Evolutionary conservation across 2,329 filamentous ascomycete genomes (phyloP).

Genomic region (Colletotrichum endophyticum): DNA sequence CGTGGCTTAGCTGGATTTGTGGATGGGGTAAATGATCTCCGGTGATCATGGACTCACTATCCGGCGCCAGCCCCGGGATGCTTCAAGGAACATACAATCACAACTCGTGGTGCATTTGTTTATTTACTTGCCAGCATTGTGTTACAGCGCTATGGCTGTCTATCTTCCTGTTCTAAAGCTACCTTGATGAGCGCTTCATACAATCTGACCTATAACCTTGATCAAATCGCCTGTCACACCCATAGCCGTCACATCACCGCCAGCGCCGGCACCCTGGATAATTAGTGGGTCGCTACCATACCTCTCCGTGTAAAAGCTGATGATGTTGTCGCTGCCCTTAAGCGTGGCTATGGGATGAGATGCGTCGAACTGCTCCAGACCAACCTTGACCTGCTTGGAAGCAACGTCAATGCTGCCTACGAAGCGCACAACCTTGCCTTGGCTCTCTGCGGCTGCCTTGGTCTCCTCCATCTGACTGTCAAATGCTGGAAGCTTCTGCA

Average conservation of each 20-base stretch:
- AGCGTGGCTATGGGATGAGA: constrained; percentile 91
- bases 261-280: constrained; percentile 92
- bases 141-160: background rate
- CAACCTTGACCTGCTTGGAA: constrained; percentile 86
- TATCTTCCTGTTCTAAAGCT: background rate
- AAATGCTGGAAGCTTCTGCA: constrained; percentile 79
- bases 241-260: constrained; percentile 96
- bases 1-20: constrained; percentile 11
- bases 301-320: constrained; percentile 96
- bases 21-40: background rate
- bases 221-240: constrained; percentile 93
- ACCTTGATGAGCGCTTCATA: constrained; percentile 32
- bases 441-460: constrained; percentile 82
- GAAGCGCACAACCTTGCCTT: constrained; percentile 92
- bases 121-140: background rate
- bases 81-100: background rate
- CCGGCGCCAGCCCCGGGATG: background rate
- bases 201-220: constrained; percentile 81
- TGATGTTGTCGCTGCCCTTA: constrained; percentile 98
- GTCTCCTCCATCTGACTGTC: constrained; percentile 89
- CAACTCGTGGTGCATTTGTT: background rate
- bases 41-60: background rate
- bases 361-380: constrained; percentile 85
- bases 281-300: constrained; percentile 92
- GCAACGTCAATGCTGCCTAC: constrained; percentile 91